Percentiles rank a stretch among this genome's conserved stretches.
These are phyloP conservation scores for Rhodotorula glutinis DNA, from an alignment of 1,284 basidiomycete species.

Conservation along the genomic window DNA sequence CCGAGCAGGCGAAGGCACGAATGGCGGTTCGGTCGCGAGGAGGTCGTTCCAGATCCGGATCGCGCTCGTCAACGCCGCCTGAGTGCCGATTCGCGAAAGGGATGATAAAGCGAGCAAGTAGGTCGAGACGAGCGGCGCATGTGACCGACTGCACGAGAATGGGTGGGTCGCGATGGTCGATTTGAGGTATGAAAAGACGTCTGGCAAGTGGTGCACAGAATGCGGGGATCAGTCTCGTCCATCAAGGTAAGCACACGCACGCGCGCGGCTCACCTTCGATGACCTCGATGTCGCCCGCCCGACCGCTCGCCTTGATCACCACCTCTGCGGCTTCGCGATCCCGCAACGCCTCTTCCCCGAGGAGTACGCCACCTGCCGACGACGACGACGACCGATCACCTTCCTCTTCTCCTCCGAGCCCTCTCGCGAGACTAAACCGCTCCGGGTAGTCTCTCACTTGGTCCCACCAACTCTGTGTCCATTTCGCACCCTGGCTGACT, in stretches of 20 bases:
- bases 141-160: not conserved
- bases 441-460: constrained; percentile 34
- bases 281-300: constrained; percentile 19
- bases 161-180: not conserved
- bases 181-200: constrained; percentile 9
- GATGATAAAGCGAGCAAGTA: constrained; percentile 15
- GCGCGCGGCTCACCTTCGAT: constrained; percentile 28
- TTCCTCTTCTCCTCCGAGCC: not conserved
- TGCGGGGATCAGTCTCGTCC: not conserved
- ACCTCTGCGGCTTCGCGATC: constrained; percentile 35
- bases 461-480: constrained; percentile 27
- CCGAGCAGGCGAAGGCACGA: not conserved
- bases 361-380: not conserved
- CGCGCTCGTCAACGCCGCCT: not conserved
- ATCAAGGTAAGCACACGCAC: not conserved
- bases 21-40: not conserved
- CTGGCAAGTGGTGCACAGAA: not conserved
- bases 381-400: not conserved
- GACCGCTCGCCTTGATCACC: constrained; percentile 31
- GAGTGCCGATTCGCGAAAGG: constrained; percentile 8
- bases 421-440: constrained; percentile 23
- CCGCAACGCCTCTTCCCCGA: constrained; percentile 6
- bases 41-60: constrained; percentile 4
- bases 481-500: not conserved
- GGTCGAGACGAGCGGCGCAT: constrained; percentile 13